Evolutionary conservation across 169 alveolate genomes (phyloP), one percentile per base, ranked within the genome.

Genomic region (Cryptosporidium xiaoi): DNA sequence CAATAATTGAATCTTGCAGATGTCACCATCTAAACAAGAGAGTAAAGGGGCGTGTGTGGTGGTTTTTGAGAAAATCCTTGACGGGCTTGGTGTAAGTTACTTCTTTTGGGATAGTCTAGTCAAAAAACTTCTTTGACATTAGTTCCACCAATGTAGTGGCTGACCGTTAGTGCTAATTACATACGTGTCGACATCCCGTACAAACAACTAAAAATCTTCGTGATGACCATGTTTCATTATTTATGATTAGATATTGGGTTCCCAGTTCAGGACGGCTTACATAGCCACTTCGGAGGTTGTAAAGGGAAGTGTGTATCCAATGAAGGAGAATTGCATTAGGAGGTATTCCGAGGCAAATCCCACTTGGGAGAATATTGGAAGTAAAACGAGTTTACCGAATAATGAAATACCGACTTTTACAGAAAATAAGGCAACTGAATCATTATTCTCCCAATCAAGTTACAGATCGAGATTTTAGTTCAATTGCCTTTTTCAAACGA

Each of bases 11-110:
- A 40, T 40, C 27, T 40, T 40, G 10, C 48, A 40, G 10, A 40
- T 40, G 48, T 8, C 56, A 66, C 66, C 83, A 16, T 69, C 83
- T 24, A 69, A 69, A 36, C 44, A 53, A 34, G 67, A 77, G 27
- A 62, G 64, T 16, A 77, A 60, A 62, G 87, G 87, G 2, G 64
- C 71, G n/a, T 77, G 87, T 77, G 87, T 56, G 40, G 15, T 77
- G 40, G 87, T 62, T 34, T 77, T 77, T 20, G 87, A 77, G 31
- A 77, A 56, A 24, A 16, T 77, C 20, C 60, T 77, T 15, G 64
- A 77, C 64, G 71, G 69, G 33, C 31, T 77, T 24, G 87, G 87
- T 34, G 87, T 77, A 77, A 77, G 87, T 77, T 77, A 34, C 44
- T 18, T 15, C 16, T 4, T 4, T 18, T 6, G 50, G 24, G 33